phyloP scores from a whole-genome alignment of 345 rosid species.

The Melaleuca quinquenervia region DNA sequence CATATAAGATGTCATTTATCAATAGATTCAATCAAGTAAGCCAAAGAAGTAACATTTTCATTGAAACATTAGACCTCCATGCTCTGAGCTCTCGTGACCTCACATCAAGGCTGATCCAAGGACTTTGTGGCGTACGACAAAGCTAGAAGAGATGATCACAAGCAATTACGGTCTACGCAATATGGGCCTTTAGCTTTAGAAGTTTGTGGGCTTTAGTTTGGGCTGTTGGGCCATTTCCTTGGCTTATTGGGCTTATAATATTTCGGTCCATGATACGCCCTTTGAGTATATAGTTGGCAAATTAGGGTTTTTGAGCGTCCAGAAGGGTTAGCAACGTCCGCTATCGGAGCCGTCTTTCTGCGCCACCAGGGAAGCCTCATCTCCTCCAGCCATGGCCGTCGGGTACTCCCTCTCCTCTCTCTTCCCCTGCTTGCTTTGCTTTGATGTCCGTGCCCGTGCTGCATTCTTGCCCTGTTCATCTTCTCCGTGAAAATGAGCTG shows the following conservation, averaged over 20 bases:
- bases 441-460: not conserved
- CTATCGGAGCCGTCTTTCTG: slow-evolving; percentile 1
- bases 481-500: not conserved
- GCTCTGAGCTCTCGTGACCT: too few species aligned
- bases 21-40: too few species aligned
- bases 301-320: slow-evolving; percentile 7
- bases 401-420: slow-evolving; percentile 10
- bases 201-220: not conserved
- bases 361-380: not conserved
- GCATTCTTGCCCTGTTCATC: not conserved
- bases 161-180: too few species aligned
- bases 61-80: too few species aligned
- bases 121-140: too few species aligned
- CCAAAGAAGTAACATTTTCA: too few species aligned
- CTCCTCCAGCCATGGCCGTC: slow-evolving; percentile 24
- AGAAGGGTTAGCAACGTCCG: not conserved
- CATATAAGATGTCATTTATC: too few species aligned
- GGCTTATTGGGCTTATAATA: not conserved
- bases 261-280: not conserved
- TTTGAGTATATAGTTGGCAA: not conserved
- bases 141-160: too few species aligned
- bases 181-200: not conserved
- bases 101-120: too few species aligned
- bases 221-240: not conserved
- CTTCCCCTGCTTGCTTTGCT: not conserved